Evolutionary conservation across 2,329 filamentous ascomycete species (phyloP), one percentile per base, ranked within the genome.

Genomic region (Nigrospora oryzae): DNA sequence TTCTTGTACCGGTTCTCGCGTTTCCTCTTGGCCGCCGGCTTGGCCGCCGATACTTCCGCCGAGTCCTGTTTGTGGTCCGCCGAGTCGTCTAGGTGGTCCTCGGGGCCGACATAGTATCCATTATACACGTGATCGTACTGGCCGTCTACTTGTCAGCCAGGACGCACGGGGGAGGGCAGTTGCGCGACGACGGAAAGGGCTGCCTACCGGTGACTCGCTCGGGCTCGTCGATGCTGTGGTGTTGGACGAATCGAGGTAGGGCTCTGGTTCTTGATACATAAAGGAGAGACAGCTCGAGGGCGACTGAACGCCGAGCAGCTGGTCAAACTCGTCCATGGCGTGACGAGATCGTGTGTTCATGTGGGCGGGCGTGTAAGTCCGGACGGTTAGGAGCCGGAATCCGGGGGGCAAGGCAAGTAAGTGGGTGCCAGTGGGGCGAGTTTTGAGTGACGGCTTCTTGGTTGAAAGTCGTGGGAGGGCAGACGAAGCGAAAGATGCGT

Each of bases 1-100:
- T 75, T 73, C 55, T 74, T 73, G 51, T 76, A 75, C 40, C 72
- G 63, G 56, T 74, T 75, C 51, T 74, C 70, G 17, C 71, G 64
- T 54, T 71, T 74, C 44, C 70, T 63, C 57, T 74, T 74, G 33
- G 67, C 56, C 4, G 65, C 60, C 1, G 64, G 56, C 50, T 71
- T 71, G 14, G 55, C 33, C 40, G 49, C 19, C 38, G 55, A 13
- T 30, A 53, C 46, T 30, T 62, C 58, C 37, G 50, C 40, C 30
- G 56, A 51, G 15, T 51, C 37, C 33, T 54, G 55, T 4, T 51
- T 49, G 17, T 39, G 35, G 46, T 51, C 59, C 48, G 40, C 58
- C 45, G 36, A 60, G 10, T 49, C 49, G 23, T 57, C 50, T 19
- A 47, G 46, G 14, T 53, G 51, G 19, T 57, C 58, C 31, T 57